Conservation (phyloP, 2,329 filamentous ascomycete species). For the Magnaporthiopsis incrustans region DNA sequence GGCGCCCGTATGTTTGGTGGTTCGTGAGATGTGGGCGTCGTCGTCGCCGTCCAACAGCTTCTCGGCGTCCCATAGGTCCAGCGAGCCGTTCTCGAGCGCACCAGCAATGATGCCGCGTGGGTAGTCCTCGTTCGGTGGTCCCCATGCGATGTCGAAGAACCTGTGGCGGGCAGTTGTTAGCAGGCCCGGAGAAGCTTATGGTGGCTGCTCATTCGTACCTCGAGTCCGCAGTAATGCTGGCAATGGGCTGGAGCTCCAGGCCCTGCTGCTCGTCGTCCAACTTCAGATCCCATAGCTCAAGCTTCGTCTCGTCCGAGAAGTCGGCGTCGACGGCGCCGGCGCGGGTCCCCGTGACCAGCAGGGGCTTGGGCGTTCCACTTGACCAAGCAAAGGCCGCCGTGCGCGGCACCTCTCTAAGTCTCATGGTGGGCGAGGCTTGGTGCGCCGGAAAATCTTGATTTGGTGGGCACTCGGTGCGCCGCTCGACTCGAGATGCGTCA, state of each 20-base stretch:
- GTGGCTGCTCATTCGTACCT: conserved; percentile 48
- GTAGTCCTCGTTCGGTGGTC: conserved; percentile 68
- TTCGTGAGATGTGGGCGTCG: conserved; percentile 78
- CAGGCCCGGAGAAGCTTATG: conserved; percentile 7
- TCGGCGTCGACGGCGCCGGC: conserved; percentile 93
- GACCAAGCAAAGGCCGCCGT: conserved; percentile 98
- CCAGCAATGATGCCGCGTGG: conserved; percentile 87
- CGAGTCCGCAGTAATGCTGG: conserved; percentile 78
- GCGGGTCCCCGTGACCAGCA: conserved; percentile 87
- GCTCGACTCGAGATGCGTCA: too few species aligned
- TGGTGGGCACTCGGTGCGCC: too few species aligned
- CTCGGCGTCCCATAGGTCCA: conserved; percentile 88
- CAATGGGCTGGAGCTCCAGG: conserved; percentile 77
- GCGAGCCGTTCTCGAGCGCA: conserved; percentile 85
- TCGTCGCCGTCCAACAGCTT: conserved; percentile 49
- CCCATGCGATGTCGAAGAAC: conserved; percentile 97
- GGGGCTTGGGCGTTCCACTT: conserved; percentile 66
- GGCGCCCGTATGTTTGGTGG: conserved; percentile 81
- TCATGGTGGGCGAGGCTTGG: conserved; percentile 51
- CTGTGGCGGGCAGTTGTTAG: conserved; percentile 34
- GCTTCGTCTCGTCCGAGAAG: conserved; percentile 93
- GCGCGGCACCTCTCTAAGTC: conserved; percentile 89
- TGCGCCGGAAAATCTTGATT: neutral
- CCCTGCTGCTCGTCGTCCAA: conserved; percentile 69
- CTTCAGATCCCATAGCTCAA: conserved; percentile 92